Base-by-base conservation (phyloP, 179 eudicot species). In the Beta lomatogona region DNA sequence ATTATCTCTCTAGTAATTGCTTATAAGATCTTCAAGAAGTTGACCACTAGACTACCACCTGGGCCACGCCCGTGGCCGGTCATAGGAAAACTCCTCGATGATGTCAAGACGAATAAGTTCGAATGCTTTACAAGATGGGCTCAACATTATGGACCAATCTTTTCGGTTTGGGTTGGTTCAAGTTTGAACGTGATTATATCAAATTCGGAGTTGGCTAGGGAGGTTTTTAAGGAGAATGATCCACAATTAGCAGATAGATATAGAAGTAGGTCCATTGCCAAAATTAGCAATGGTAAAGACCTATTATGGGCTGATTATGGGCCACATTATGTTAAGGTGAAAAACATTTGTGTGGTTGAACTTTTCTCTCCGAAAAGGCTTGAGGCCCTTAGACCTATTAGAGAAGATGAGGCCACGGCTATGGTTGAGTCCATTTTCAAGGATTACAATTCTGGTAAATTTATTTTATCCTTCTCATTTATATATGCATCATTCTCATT, bases 351-450 rank as follows among this genome's bases (percentile, higher is more conserved):
- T 71, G 55, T 41, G 3, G 55, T 88, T 63, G 95, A 92, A 64
- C 88, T 92, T 46, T 90, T 92, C 53, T 82, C 95, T 1, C 85
- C 92, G 8, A 92, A 87, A 78, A 85, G 93, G 77, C 90, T 92
- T 75, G 95, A 92, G 59, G 87, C 89, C n/a, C 89, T 92, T 60
- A 85, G 95, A 63, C 92, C 89, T 11, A 88, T 90, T 52, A 80
- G 95, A 57, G 95, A 91, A 84, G 95, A 91, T 80, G 95, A 91
- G 77, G 93, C 87, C 76, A 84, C 87, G 6, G 80, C 89, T 59
- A 92, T 92, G 95, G 87, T 92, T 48, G 89, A 88, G 79, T 88
- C 91, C 50, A 88, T 92, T 63, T 89, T 74, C 76, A 84, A 81
- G 12, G 88, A 87, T 70, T 85, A 88, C 83, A 86, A 50, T 53